Evolutionary conservation across 2,329 filamentous ascomycete species (phyloP).

Genomic region (Verticillium isaacii): DNA sequence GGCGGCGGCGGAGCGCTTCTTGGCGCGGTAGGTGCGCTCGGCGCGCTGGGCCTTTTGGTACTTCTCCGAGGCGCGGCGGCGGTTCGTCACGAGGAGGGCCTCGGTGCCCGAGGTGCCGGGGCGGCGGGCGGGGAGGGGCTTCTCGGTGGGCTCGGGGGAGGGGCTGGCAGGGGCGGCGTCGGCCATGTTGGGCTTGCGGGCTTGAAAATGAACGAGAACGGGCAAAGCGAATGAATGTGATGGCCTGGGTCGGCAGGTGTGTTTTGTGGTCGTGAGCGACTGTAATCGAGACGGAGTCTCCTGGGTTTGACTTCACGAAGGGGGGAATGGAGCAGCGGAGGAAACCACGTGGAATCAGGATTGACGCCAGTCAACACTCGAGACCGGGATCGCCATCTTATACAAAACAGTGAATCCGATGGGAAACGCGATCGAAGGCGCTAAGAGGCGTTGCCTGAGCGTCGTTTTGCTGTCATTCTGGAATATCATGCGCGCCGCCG

Average conservation of each 20-base stretch:
- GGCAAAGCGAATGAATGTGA: not conserved
- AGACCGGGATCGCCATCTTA: not conserved
- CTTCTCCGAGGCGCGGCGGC: constrained; percentile 30
- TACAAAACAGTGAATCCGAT: not conserved
- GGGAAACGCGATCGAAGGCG: constrained; percentile 7
- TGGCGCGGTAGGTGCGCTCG: constrained; percentile 34
- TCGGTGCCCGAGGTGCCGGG: constrained; percentile 39
- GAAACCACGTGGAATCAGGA: not conserved
- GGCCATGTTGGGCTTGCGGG: not conserved
- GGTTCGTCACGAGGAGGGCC: constrained; percentile 31
- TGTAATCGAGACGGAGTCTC: not conserved
- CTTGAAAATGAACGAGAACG: not conserved
- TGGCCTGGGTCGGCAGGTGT: too few species aligned
- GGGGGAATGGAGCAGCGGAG: not conserved
- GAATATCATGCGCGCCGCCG: constrained; percentile 14
- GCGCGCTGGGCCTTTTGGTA: constrained; percentile 32
- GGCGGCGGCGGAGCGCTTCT: constrained; percentile 33
- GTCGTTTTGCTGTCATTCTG: constrained; percentile 12
- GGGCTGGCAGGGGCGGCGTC: not conserved
- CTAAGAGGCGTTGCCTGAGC: constrained; percentile 3
- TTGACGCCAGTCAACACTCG: not conserved
- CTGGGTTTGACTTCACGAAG: not conserved
- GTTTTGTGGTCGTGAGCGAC: not conserved
- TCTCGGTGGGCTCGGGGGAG: constrained; percentile 8
- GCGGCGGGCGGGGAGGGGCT: constrained; percentile 22